Base-by-base conservation (phyloP, 148 eudicot species). In the Limonium bicolor region DNA sequence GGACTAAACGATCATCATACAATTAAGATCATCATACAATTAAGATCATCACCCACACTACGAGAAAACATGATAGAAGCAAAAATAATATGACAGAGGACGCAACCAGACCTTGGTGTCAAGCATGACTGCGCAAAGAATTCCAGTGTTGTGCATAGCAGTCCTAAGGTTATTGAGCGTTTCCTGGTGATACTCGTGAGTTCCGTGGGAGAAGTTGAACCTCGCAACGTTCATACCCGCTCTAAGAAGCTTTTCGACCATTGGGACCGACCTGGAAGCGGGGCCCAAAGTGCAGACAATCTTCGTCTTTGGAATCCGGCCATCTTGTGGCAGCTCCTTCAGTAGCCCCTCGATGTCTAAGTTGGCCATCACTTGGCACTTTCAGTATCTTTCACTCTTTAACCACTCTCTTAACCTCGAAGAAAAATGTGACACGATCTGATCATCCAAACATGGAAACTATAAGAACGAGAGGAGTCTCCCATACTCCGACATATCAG, bases 311-410 rank as follows among this genome's bases (percentile, higher is more conserved):
- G 80, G 80, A 13, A 81, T 46, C 29, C 81, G 67, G 4, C 76
- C 78, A 46, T 71, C 84, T 19, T 61, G 55, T 0, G 85, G 76
- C 10, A 59, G 50, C 58, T 73, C 81, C 58, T 68, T 77, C 59
- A 81, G 55, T 36, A 81, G 65, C 43, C 92, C 92, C 44, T 81
- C 85, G 14, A 81, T 77, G 58, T 81, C 85, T 20, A 81, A 70
- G 48, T 65, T 81, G 24, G 92, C 76, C 92, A 81, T 81, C 39
- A n/a, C 48, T 20, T 25, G 16, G 22, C 6, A 41, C 25, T 22
- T 27, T 12, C 4, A n/a, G n/a, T n/a, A n/a, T n/a, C n/a, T n/a
- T n/a, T n/a, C n/a, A n/a, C n/a, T n/a, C n/a, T n/a, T n/a, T n/a
- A n/a, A n/a, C n/a, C n/a, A n/a, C n/a, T n/a, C n/a, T n/a, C n/a